Evolutionary conservation across 1,284 basidiomycete species (phyloP), one percentile per base, ranked within the genome.

Genomic region (Irpex sp.): DNA sequence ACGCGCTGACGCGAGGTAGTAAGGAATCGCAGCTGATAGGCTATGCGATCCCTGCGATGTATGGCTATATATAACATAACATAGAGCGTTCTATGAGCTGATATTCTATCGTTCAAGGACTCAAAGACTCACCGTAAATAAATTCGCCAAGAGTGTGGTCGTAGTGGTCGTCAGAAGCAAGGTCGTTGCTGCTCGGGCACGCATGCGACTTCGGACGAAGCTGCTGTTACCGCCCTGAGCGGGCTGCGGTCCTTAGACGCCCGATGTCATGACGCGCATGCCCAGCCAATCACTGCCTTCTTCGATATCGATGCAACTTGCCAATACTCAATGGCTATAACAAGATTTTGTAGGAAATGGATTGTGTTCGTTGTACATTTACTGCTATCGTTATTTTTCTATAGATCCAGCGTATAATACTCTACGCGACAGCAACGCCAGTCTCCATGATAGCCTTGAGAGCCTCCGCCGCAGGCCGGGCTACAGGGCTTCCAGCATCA

Each of bases 401-500:
- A 42, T 12, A 42, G 6, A 42, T 3, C 39, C 39, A 12, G 14
- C n/a, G 14, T 18, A 51, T 16, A 19, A 51, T 4, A n/a, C 33
- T 33, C 60, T 58, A 61, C 28, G 37, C 19, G 55, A 28, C 65
- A 63, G 64, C 66, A 45, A 68, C 61, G 3, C 72, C 71, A 59
- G 67, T 66, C 53, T 71, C 73, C 64, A 75, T 65, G 59, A 83
- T 65, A 58, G 67, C 72, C 68, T 77, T 77, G 61, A 82, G 70
- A 33, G 77, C 74, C 66, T 86, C 81, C 18, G 73, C 75, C 19
- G 82, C 75, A 48, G 79, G 79, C 21, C 68, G 69, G 56, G 81
- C 61, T 12, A 84, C 71, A 14, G 73, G 73, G 14, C 71, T 69
- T 21, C 65, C 71, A 42, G 65, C 65, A 63, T 57, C 68, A 57